A percentile compares a stretch with the other conserved stretches of the same genome.
These are phyloP conservation scores for Halophytophthora polymorphica DNA, from an alignment of 352 stramenopile species.

Conservation along the genomic window DNA sequence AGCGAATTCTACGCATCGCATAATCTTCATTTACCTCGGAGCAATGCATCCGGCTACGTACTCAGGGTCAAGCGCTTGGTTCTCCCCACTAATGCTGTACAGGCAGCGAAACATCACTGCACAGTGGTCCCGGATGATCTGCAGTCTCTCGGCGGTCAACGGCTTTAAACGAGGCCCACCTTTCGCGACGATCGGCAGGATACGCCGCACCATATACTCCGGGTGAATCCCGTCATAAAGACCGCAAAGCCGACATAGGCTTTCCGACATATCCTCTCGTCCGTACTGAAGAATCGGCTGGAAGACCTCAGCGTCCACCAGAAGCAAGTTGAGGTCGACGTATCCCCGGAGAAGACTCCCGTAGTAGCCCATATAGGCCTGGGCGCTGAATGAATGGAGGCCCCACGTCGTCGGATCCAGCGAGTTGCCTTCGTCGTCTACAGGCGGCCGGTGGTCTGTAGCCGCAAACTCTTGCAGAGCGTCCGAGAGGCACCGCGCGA, in stretches of 20 bases:
- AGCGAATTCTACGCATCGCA: too few species aligned
- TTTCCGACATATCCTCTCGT: slow-evolving; percentile 2
- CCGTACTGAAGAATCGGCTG: slow-evolving; percentile 18
- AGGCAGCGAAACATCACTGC: slow-evolving; percentile 27
- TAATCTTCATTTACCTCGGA: slow-evolving; percentile 12
- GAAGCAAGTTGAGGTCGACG: slow-evolving; percentile 30
- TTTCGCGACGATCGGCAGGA: slow-evolving; percentile 7
- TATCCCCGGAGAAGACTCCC: slow-evolving; percentile 24
- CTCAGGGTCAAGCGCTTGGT: slow-evolving; percentile 10
- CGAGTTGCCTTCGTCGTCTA: slow-evolving; percentile 19
- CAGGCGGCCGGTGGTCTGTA: slow-evolving; percentile 15
- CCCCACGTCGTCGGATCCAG: slow-evolving; percentile 24
- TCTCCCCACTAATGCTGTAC: slow-evolving; percentile 25
- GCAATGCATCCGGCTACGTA: slow-evolving; percentile 1
- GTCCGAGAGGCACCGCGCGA: slow-evolving; percentile 21
- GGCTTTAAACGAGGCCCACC: slow-evolving; percentile 11
- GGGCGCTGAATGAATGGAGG: slow-evolving; percentile 3
- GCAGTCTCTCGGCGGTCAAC: slow-evolving; percentile 14
- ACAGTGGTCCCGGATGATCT: slow-evolving; percentile 23
- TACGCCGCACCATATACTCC: slow-evolving; percentile 11
- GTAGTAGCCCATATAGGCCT: slow-evolving; percentile 23
- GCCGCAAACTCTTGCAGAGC: slow-evolving; percentile 22
- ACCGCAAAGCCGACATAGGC: slow-evolving; percentile 13
- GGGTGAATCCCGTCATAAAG: slow-evolving; percentile 18
- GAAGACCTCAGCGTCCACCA: slow-evolving; percentile 23